Conservation (phyloP, 371 early-diverging fungal genomes). For the Apophysomyces sp. region DNA sequence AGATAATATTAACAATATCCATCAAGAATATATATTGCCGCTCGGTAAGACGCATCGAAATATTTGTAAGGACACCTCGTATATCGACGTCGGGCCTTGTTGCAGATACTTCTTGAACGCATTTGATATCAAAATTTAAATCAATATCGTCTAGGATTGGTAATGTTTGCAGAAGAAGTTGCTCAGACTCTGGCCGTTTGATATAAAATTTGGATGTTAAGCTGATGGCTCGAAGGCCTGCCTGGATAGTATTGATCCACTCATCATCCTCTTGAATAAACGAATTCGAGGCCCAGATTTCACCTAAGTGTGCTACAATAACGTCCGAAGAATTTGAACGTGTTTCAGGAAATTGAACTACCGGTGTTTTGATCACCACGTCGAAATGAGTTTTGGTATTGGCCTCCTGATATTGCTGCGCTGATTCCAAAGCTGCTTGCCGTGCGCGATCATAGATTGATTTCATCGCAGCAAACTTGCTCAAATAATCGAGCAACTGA, state of each 20-base stretch:
- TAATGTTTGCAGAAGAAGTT: constrained; percentile 52
- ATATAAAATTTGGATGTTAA: constrained; percentile 58
- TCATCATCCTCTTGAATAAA: constrained; percentile 51
- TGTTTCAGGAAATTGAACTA: constrained; percentile 83
- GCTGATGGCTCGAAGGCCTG: constrained; percentile 69
- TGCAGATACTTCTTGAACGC: constrained; percentile 5
- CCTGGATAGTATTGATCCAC: constrained; percentile 59
- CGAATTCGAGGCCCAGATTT: constrained; percentile 78
- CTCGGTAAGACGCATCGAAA: constrained; percentile 79
- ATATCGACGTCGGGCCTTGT: constrained; percentile 51
- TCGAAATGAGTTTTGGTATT: constrained; percentile 83
- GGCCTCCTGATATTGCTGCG: constrained; percentile 60
- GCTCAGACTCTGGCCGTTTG: constrained; percentile 19
- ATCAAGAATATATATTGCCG: constrained; percentile 84
- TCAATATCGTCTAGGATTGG: constrained; percentile 88
- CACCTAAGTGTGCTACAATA: constrained; percentile 85
- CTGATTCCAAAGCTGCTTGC: constrained; percentile 81
- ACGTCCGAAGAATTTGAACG: constrained; percentile 46
- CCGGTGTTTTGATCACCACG: constrained; percentile 84
- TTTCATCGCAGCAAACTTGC: constrained; percentile 88
- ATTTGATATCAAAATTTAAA: constrained; percentile 64
- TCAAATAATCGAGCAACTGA: constrained; percentile 60
- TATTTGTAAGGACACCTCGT: constrained; percentile 64
- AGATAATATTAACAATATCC: constrained; percentile 57
- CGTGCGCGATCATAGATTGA: constrained; percentile 86